Conservation (phyloP, 176 grass and related monocot genomes). For the Bonia amplexicaulis region DNA sequence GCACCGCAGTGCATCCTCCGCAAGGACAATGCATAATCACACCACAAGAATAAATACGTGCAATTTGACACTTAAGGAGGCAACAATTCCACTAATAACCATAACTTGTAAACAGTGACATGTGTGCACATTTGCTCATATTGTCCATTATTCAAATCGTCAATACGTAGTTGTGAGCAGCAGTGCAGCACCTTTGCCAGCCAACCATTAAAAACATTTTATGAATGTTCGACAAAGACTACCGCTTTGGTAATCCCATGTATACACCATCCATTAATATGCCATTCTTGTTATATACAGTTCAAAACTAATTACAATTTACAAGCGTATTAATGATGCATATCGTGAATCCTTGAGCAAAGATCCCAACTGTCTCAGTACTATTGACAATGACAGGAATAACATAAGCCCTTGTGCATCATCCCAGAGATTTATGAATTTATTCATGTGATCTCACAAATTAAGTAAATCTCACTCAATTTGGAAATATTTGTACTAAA, state of each 20-base stretch:
- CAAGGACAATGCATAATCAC: not conserved
- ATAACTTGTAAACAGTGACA: not conserved
- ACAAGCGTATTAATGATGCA: not conserved
- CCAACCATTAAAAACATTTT: not conserved
- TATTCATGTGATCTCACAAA: not conserved
- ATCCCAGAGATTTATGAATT: not conserved
- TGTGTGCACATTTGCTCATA: not conserved
- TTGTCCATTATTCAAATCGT: not conserved
- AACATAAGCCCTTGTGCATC: not conserved
- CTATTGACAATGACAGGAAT: slow-evolving; percentile 2
- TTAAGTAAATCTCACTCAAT: not conserved
- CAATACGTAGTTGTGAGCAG: not conserved
- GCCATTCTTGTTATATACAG: not conserved
- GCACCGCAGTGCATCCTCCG: not conserved
- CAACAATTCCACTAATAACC: not conserved
- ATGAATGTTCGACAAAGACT: not conserved
- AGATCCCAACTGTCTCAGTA: not conserved
- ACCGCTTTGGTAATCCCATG: not conserved
- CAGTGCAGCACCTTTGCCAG: not conserved
- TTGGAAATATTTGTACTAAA: not conserved
- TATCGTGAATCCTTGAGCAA: not conserved
- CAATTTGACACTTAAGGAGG: not conserved
- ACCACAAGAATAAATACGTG: not conserved
- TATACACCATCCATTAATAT: not conserved
- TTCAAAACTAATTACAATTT: not conserved